Conservation (phyloP, 2,329 filamentous ascomycete species). For the Cytospora schulzeri region DNA sequence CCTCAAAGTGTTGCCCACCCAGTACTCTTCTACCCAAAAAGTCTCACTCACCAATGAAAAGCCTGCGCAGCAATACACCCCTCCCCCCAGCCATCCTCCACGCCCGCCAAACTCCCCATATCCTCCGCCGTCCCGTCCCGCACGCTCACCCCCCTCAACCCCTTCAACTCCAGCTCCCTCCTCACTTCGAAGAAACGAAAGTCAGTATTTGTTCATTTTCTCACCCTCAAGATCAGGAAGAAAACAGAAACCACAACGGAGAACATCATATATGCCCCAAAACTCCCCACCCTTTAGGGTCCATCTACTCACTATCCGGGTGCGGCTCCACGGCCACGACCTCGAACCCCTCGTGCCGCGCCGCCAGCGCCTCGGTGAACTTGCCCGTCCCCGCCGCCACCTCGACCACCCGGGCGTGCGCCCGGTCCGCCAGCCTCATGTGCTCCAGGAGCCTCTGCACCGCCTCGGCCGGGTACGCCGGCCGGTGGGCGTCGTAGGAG, state of each 20-base stretch:
- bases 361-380: conserved; percentile 49
- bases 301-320: too few relatives aligned
- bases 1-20: too few relatives aligned
- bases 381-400: conserved; percentile 39
- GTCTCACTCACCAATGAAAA: conserved; percentile 56
- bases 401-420: conserved; percentile 44
- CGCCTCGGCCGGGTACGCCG: conserved; percentile 63
- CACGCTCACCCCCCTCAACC: conserved; percentile 56
- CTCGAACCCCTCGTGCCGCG: conserved; percentile 56
- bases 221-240: too few relatives aligned
- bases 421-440: conserved; percentile 51
- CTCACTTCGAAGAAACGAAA: too few relatives aligned
- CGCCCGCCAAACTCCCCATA: conserved; percentile 43
- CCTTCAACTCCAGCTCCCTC: conserved; percentile 59
- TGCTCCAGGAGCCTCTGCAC: conserved; percentile 59
- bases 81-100: conserved; percentile 62
- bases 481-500: conserved; percentile 68
- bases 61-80: conserved; percentile 68
- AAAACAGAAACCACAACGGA: too few relatives aligned
- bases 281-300: too few relatives aligned
- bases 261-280: too few relatives aligned
- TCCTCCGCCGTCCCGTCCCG: conserved; percentile 59
- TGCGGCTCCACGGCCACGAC: conserved; percentile 63
- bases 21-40: background rate
- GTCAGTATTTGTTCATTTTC: too few relatives aligned